Evolutionary conservation across 2,329 filamentous ascomycete species (phyloP).

Genomic region (Colletotrichum aenigma): DNA sequence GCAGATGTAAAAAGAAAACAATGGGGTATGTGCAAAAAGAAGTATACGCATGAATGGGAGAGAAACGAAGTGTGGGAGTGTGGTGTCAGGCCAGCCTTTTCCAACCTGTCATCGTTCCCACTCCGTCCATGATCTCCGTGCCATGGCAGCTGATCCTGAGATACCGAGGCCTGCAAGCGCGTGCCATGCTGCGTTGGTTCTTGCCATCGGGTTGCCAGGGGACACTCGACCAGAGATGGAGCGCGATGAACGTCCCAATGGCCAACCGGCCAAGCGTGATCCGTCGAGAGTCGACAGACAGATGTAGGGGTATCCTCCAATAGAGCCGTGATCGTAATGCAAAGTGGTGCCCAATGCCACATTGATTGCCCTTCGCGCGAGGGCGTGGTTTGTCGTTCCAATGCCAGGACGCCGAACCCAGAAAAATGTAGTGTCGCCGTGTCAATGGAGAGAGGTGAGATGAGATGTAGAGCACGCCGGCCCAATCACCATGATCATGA

Average conservation of each 20-base stretch:
- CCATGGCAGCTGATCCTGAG: neutral
- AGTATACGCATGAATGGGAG: slow-evolving; percentile 19
- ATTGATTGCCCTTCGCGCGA: slow-evolving; percentile 18
- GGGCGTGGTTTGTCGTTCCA: slow-evolving; percentile 14
- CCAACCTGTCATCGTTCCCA: slow-evolving; percentile 3
- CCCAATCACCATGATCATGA: slow-evolving; percentile 32
- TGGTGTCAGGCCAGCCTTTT: slow-evolving; percentile 20
- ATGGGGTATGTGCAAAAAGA: slow-evolving; percentile 19
- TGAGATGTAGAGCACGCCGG: slow-evolving; percentile 35
- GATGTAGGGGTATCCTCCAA: slow-evolving; percentile 17
- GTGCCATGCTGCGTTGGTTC: neutral
- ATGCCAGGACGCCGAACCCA: slow-evolving; percentile 19
- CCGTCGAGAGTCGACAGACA: neutral
- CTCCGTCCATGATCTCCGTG: neutral
- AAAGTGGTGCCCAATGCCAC: slow-evolving; percentile 18
- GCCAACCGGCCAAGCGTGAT: neutral
- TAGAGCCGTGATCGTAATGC: slow-evolving; percentile 19
- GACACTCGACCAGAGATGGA: neutral
- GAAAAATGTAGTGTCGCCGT: slow-evolving; percentile 26
- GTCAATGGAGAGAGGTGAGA: slow-evolving; percentile 25
- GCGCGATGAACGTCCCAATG: neutral
- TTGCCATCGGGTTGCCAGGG: neutral
- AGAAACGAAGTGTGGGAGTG: slow-evolving; percentile 9
- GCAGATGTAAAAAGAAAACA: slow-evolving; percentile 5
- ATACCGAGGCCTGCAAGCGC: neutral